Base-by-base conservation (phyloP, 164 flowering plant species). In the Pachysandra terminalis region DNA sequence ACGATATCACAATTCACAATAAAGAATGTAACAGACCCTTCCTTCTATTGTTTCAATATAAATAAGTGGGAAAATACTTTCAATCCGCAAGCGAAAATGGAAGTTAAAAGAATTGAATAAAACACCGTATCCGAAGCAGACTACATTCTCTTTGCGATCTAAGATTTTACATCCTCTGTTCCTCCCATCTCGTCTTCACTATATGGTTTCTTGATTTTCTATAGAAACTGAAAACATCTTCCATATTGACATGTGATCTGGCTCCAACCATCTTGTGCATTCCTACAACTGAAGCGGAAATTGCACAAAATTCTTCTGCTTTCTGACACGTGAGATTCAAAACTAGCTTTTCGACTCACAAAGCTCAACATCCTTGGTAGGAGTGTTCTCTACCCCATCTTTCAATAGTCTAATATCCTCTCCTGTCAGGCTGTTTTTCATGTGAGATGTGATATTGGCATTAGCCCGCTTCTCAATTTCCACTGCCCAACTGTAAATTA, bases 401-500 rank as follows among this genome's bases (percentile, higher is more conserved):
- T 84, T 83, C 73, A 85, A 49, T 19, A 79, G 77, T 65, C 77
- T 78, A 9, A 82, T 64, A 37, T 85, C 88, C 54, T 85, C 88
- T 66, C 82, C 88, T 3, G 88, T 79, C 68, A 82, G 71, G 54
- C 81, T 79, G 71, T 71, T 67, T 64, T 82, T 82, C 22, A 56
- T 13, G 55, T 64, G 59, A 27, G 71, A 56, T 0, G 45, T 40
- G 1, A 16, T 54, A 63, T 73, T 79, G 9, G 75, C 61, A 32
- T 52, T 69, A 25, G 70, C 17, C 64, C 70, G 78, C 75, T 82
- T 82, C 61, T 76, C 83, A 49, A 62, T 49, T 77, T 85, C 88
- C 48, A 82, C 77, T 9, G 88, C 88, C 88, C 88, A 80, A 62
- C 83, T 80, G 56, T 80, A 80, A 14, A 86, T 72, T 49, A 86